Evolutionary conservation across 2,329 filamentous ascomycete genomes (phyloP), one percentile per base, ranked within the genome.

Genomic region (Fusarium ambrosium): DNA sequence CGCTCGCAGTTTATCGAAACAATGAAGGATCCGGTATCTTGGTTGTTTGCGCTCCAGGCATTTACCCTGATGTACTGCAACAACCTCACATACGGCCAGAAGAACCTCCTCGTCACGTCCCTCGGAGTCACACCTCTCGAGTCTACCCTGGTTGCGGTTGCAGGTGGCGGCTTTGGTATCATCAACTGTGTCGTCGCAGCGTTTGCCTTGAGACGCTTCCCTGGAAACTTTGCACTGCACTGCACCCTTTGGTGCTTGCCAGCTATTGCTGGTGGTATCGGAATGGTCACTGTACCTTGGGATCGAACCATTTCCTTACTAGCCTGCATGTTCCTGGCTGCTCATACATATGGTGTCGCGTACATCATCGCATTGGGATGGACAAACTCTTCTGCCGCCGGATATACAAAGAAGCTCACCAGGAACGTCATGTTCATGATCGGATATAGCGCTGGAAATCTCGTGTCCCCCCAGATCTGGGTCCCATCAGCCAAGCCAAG

Each of bases 351-450:
- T 37, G 74, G 76, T 5, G 74, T 75, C 55, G 74, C 77, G 0
- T 80, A 80, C 62, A 79, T 79, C 68, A 79, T 80, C 27, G 75
- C 75, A 0, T 62, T 85, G 1, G 82, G 82, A 9, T 85, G 83
- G 82, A 81, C 82, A 6, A 83, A 81, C 4, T 83, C 82, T 2
- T 75, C 74, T 7, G 75, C 78, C 2, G 81, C 82, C 0, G 83
- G 84, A 5, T 84, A 85, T 69, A 86, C 84, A 1, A 86, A 86
- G 77, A 86, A 86, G 72, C 81, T 84, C 16, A 85, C 84, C 0
- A 79, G 83, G 3, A 84, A 83, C n/a, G 83, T 80, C 34, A 78
- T 84, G 75, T 84, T 83, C 60, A 83, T 84, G 76, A 70, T 83
- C 2, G 84, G 82, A 2, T 82, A 82, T 45, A 79, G 80, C 8